phyloP scores from a whole-genome alignment of 139 green algal genomes.

The Pleodorina starrii region DNA sequence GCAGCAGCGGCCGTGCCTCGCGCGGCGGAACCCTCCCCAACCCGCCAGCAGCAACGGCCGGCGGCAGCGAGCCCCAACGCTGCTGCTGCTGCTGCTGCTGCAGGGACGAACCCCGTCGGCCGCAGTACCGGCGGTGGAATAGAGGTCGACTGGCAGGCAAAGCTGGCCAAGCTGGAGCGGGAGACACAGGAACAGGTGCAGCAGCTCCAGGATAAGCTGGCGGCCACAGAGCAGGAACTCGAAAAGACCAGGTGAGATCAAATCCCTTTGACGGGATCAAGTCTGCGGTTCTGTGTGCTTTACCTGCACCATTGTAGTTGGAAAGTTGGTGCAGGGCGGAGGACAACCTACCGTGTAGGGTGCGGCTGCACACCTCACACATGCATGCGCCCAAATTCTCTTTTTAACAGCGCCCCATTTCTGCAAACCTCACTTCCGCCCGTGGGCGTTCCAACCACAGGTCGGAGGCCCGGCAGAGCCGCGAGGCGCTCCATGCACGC shows the following conservation, averaged over 20 bases:
- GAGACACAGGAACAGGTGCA: conserved; percentile 23
- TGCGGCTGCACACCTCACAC: too few species aligned
- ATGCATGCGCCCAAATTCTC: too few species aligned
- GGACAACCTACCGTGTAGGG: too few species aligned
- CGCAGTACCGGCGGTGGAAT: neutral
- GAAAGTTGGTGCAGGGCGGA: too few species aligned
- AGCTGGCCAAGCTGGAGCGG: neutral
- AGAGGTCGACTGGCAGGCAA: neutral
- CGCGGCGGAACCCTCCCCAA: neutral
- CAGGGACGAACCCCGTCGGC: neutral
- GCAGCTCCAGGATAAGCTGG: conserved; percentile 42
- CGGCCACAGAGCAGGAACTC: conserved; percentile 22
- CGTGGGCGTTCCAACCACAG: too few species aligned
- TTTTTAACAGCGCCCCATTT: too few species aligned
- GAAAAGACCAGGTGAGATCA: conserved; percentile 41
- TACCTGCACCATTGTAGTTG: too few species aligned
- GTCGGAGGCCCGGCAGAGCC: conserved; percentile 22
- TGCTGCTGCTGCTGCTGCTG: neutral
- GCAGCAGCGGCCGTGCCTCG: neutral
- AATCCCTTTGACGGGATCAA: neutral
- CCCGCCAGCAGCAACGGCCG: neutral
- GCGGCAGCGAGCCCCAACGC: neutral
- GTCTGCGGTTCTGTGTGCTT: too few species aligned
- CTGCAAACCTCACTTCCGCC: too few species aligned
- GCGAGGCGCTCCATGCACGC: conserved; percentile 55